These are phyloP conservation scores for Allium cepa DNA, from an alignment of 106 monocot genomes.

Conservation along the genomic window DNA sequence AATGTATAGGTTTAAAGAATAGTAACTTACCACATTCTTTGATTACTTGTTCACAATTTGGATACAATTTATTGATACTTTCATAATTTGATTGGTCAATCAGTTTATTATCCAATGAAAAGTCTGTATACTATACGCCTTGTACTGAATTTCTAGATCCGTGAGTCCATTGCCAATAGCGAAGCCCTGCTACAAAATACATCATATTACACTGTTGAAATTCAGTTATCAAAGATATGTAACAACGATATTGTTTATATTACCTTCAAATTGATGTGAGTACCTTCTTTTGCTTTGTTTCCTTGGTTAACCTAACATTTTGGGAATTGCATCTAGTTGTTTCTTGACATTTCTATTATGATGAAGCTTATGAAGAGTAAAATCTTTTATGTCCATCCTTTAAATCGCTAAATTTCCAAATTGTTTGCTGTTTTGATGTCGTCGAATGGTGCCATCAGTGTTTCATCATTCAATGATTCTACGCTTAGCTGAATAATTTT, in stretches of 20 bases:
- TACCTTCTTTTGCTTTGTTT: slow-evolving; percentile 76
- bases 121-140: slow-evolving; percentile 91
- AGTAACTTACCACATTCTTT: slow-evolving; percentile 55
- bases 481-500: no score
- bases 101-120: slow-evolving; percentile 31
- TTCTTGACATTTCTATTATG: no score
- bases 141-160: slow-evolving; percentile 89
- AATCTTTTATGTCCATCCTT: no score
- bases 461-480: no score
- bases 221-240: neutral
- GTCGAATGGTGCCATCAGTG: no score
- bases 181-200: slow-evolving; percentile 56
- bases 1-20: no score
- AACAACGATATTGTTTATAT: slow-evolving; percentile 1
- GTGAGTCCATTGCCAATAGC: slow-evolving; percentile 97
- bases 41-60: slow-evolving; percentile 69
- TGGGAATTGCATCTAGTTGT: no score
- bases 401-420: no score
- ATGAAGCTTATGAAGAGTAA: no score
- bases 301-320: slow-evolving; percentile 54
- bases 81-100: slow-evolving; percentile 50
- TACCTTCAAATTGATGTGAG: no score
- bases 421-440: no score
- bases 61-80: slow-evolving; percentile 53
- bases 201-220: neutral